phyloP scores from a whole-genome alignment of 371 early-diverging fungal species.

The Mucor piriformis region DNA sequence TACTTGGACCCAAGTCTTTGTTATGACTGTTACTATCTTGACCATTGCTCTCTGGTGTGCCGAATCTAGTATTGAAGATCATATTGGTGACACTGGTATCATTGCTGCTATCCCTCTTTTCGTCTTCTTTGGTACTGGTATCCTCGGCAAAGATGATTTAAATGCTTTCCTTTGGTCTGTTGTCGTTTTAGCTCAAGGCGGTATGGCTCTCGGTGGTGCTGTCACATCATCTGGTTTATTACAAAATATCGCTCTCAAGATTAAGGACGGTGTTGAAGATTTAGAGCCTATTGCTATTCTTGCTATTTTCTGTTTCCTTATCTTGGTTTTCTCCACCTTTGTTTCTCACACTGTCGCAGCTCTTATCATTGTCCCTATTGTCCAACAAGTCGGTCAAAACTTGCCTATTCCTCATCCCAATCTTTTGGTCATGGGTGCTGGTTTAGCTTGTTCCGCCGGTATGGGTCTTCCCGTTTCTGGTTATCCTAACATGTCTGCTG shows the following conservation, averaged over 20 bases:
- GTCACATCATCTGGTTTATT: conserved; percentile 86
- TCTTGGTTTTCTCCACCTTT: conserved; percentile 85
- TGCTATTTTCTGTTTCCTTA: conserved; percentile 64
- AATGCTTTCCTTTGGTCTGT: conserved; percentile 93
- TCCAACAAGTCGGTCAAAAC: conserved; percentile 72
- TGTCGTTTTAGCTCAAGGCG: conserved; percentile 94
- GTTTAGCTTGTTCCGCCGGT: conserved; percentile 52
- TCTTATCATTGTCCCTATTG: conserved; percentile 81
- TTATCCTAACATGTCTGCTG: conserved; percentile 96
- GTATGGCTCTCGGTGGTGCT: conserved; percentile 90
- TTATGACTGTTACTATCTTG: conserved; percentile 57
- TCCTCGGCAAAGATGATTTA: conserved; percentile 93
- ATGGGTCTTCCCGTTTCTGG: conserved; percentile 84
- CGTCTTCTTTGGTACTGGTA: conserved; percentile 85
- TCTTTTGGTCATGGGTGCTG: conserved; percentile 82
- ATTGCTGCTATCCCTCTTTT: conserved; percentile 91
- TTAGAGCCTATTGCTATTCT: conserved; percentile 68
- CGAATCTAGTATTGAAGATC: conserved; percentile 66
- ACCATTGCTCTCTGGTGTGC: conserved; percentile 91
- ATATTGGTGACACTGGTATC: conserved; percentile 93
- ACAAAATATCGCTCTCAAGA: conserved; percentile 69
- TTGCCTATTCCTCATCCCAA: conserved; percentile 82
- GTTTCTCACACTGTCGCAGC: conserved; percentile 95
- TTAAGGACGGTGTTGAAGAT: conserved; percentile 67
- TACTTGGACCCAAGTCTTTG: conserved; percentile 57